phyloP scores from a whole-genome alignment of 2,329 filamentous ascomycete species.

The Herpomyces periplanetae region DNA sequence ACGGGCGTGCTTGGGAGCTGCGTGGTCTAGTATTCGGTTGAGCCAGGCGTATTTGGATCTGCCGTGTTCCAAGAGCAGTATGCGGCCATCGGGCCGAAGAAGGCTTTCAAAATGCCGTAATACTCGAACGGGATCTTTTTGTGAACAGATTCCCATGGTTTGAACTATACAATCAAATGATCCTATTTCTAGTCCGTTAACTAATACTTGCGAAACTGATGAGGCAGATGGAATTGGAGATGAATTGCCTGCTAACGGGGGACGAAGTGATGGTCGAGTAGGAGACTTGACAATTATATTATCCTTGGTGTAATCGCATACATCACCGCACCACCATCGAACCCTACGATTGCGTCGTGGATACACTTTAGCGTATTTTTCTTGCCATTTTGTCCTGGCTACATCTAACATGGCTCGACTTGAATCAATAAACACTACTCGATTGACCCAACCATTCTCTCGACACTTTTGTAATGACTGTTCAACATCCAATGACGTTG shows the following conservation, averaged over 20 bases:
- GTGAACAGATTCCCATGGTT: conserved; percentile 14
- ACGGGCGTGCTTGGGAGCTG: conserved; percentile 11
- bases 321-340: no score
- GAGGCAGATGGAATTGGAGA: conserved; percentile 10
- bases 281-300: conserved; percentile 2
- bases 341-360: no score
- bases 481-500: no score
- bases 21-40: conserved; percentile 10
- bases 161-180: conserved; percentile 13
- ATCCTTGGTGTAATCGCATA: conserved; percentile 6
- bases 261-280: conserved; percentile 4
- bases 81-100: conserved; percentile 9
- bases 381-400: conserved; percentile 11
- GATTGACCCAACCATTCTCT: no score
- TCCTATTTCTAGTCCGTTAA: conserved; percentile 4
- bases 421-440: conserved; percentile 11
- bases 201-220: conserved; percentile 3
- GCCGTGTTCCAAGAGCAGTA: conserved; percentile 13
- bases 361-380: no score
- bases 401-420: conserved; percentile 12
- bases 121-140: conserved; percentile 9
- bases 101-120: conserved; percentile 10
- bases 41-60: conserved; percentile 11
- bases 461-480: conserved; percentile 7
- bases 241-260: conserved; percentile 10